Conservation (phyloP, 257 asterid genomes). For the Handroanthus guayacan region DNA sequence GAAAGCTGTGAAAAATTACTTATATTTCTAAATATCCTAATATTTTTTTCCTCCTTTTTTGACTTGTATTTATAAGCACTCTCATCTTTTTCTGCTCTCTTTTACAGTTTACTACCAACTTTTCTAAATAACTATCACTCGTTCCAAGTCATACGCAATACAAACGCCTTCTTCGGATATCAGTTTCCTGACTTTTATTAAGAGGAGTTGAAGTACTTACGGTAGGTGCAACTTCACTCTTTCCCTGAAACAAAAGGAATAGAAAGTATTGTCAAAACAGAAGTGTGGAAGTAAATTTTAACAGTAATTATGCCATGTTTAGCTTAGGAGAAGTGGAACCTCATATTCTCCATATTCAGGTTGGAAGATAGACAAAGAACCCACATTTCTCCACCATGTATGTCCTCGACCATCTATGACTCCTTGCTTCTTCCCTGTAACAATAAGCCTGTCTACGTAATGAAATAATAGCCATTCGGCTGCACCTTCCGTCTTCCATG, state of each 20-base stretch:
- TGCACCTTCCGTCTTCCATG: conserved; percentile 33
- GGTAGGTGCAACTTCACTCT: conserved; percentile 26
- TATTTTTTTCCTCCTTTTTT: no score
- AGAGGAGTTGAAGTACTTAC: conserved; percentile 35
- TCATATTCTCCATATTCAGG: no score
- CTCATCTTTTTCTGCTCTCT: no score
- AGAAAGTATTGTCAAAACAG: conserved; percentile 2
- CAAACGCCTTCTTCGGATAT: neutral
- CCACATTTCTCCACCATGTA: conserved; percentile 49
- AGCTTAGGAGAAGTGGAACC: no score
- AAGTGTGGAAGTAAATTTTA: neutral
- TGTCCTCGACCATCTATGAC: conserved; percentile 54
- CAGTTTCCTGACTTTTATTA: neutral
- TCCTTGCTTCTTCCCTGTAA: conserved; percentile 51
- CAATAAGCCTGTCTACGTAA: conserved; percentile 40
- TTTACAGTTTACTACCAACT: no score
- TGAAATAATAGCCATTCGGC: conserved; percentile 51
- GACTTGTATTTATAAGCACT: no score
- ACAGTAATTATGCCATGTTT: neutral
- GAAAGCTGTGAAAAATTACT: no score
- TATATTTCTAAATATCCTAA: no score
- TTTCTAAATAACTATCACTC: no score
- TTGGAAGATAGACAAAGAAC: neutral
- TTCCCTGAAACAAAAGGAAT: conserved; percentile 33
- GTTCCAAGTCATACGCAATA: no score